Conservation (phyloP, 1,284 basidiomycete species). For the Ceratobasidium sp. region DNA sequence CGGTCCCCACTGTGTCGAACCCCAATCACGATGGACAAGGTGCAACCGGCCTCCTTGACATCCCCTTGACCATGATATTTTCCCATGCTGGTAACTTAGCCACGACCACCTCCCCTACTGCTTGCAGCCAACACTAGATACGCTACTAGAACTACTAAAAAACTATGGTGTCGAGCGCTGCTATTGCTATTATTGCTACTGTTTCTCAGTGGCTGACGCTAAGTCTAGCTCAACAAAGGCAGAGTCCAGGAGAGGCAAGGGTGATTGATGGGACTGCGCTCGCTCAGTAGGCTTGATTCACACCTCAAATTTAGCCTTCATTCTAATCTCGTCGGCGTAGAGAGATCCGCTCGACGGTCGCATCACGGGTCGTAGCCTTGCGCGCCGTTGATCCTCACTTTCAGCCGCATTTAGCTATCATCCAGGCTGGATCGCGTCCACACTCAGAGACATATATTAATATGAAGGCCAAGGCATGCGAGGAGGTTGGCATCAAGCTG, state of each 20-base stretch:
- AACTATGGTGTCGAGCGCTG: slow-evolving; percentile 24
- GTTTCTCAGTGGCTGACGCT: background rate
- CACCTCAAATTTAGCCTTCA: slow-evolving; percentile 31
- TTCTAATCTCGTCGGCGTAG: slow-evolving; percentile 30
- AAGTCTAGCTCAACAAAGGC: background rate
- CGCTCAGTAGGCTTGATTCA: slow-evolving; percentile 76
- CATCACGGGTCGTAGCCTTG: slow-evolving; percentile 69
- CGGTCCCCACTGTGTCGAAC: background rate
- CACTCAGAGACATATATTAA: slow-evolving; percentile 95
- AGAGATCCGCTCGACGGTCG: slow-evolving; percentile 75
- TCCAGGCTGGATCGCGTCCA: slow-evolving; percentile 92
- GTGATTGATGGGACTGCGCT: slow-evolving; percentile 90
- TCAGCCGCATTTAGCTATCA: slow-evolving; percentile 88
- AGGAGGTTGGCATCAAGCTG: slow-evolving; percentile 93
- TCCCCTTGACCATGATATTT: slow-evolving; percentile 34
- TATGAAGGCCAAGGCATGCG: slow-evolving; percentile 97
- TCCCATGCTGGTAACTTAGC: background rate
- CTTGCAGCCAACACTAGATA: background rate
- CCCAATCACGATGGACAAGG: slow-evolving; percentile 31
- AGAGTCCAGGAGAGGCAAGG: slow-evolving; percentile 54
- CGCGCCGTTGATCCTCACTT: slow-evolving; percentile 81
- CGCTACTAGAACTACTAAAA: background rate
- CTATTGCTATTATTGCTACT: slow-evolving; percentile 5
- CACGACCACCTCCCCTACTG: background rate
- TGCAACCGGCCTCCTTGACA: slow-evolving; percentile 26